Evolutionary conservation across 106 monocot species (phyloP), one percentile per base, ranked within the genome.

Genomic region (Dendrobium officinale): DNA sequence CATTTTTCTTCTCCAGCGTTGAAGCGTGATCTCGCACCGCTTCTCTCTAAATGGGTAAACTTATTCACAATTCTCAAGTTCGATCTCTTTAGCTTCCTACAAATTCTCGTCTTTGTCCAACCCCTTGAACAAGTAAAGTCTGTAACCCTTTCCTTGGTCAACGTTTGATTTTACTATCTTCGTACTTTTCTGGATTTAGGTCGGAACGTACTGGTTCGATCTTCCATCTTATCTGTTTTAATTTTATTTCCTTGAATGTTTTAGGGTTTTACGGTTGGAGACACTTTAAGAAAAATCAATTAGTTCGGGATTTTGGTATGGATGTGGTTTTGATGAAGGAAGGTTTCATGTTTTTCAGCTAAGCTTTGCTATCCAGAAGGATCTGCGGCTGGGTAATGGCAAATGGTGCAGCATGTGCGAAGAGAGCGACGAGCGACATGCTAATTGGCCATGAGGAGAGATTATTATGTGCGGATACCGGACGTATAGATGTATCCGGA

Each of bases 371-470:
- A 76, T 76, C 22, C 1, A 26, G 15, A 48, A 48, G 76, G 76
- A 76, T 3, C 27, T 2, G 16, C 18, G 13, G 73, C 0, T 40
- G 43, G 73, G 43, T 44, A 7, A 90, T 86, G 91, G 90, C 85
- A 29, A 85, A 20, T 33, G 85, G 82, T 15, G 92, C 87, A n/a
- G 84, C 86, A 18, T 90, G 83, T 61, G 94, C 85, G 24, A 92
- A 94, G 78, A 88, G 92, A 85, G 96, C 96, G 78, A 96, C 96
- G 49, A 90, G 83, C 73, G 96, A 94, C 68, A 83, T 89, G 92
- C 66, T 96, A 73, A 94, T 96, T 78, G 96, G 92, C 27, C n/a
- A n/a, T n/a, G n/a, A 26, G 26, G 26, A 26, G 26, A 26, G 26
- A 26, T 26, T 26, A 26, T 26, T 26, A 26, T 26, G 26, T 26